A percentile compares a stretch with the other conserved stretches of the same genome.
These are phyloP conservation scores for Metarhizium album DNA, from an alignment of 2,329 filamentous ascomycete species.

Conservation along the genomic window DNA sequence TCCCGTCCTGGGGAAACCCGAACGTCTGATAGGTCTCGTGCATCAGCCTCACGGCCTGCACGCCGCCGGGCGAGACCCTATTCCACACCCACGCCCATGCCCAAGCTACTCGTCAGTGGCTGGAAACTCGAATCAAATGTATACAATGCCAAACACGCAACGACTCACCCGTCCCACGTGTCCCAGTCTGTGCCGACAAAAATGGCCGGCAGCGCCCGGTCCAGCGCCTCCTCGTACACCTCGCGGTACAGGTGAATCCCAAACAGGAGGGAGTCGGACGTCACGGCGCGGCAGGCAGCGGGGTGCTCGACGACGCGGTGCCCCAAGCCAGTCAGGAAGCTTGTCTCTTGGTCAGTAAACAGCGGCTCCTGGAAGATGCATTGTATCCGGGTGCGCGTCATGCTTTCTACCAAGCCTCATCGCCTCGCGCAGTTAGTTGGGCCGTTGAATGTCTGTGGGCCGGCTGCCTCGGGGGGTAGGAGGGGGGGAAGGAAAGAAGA, in stretches of 20 bases:
- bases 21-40: slow-evolving; percentile 8
- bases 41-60: slow-evolving; percentile 9
- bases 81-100: too few species aligned
- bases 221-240: slow-evolving; percentile 42
- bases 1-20: slow-evolving; percentile 11
- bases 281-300: slow-evolving; percentile 38
- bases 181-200: slow-evolving; percentile 47
- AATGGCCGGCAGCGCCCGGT: slow-evolving; percentile 34
- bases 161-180: slow-evolving; percentile 38
- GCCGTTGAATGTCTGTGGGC: slow-evolving; percentile 11
- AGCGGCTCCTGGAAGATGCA: slow-evolving; percentile 45
- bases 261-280: slow-evolving; percentile 41
- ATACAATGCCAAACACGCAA: background rate
- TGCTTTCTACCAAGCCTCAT: too few species aligned
- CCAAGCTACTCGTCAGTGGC: too few species aligned
- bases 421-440: too few species aligned
- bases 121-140: too few species aligned
- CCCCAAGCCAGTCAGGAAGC: slow-evolving; percentile 45
- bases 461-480: background rate
- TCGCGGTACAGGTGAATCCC: slow-evolving; percentile 49
- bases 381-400: too few species aligned
- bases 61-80: slow-evolving; percentile 4
- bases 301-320: slow-evolving; percentile 42
- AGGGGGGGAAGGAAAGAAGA: too few species aligned
- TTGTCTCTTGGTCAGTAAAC: slow-evolving; percentile 36